A percentile compares a stretch with the other conserved stretches of the same genome.
phyloP scores from a whole-genome alignment of 208 protist genomes.

The Leishmania amazonensis region DNA sequence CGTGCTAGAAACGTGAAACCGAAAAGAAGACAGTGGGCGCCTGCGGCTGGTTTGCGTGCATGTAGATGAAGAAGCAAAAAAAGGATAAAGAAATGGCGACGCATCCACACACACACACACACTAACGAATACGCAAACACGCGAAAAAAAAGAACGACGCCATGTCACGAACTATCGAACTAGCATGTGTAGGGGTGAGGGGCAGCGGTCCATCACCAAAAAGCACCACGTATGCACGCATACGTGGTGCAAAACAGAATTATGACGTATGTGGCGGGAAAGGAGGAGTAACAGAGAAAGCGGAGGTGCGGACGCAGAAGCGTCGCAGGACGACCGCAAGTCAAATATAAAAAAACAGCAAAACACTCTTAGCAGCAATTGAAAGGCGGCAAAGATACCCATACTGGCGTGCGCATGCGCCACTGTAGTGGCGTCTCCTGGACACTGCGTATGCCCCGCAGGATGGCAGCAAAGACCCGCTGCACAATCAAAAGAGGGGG shows the following conservation, averaged over 20 bases:
- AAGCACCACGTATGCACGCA: neutral
- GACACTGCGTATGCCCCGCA: neutral
- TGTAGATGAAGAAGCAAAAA: constrained; percentile 2
- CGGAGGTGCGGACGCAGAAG: neutral
- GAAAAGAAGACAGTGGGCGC: neutral
- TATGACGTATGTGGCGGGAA: neutral
- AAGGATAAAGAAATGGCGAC: neutral
- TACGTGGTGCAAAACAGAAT: neutral
- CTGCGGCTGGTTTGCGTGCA: neutral
- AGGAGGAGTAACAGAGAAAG: neutral
- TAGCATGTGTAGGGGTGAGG: neutral
- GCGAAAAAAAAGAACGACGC: neutral
- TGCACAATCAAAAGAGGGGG: neutral
- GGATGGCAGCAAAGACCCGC: neutral
- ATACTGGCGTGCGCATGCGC: neutral
- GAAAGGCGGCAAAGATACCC: neutral
- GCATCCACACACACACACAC: neutral
- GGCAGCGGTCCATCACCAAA: neutral
- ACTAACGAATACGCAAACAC: neutral
- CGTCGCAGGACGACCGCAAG: neutral
- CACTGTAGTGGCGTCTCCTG: neutral
- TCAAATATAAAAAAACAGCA: neutral
- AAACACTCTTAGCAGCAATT: neutral
- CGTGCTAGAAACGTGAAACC: neutral
- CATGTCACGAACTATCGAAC: neutral